Evolutionary conservation across 345 rosid genomes (phyloP).

Genomic region (Rubroshorea leprosula): DNA sequence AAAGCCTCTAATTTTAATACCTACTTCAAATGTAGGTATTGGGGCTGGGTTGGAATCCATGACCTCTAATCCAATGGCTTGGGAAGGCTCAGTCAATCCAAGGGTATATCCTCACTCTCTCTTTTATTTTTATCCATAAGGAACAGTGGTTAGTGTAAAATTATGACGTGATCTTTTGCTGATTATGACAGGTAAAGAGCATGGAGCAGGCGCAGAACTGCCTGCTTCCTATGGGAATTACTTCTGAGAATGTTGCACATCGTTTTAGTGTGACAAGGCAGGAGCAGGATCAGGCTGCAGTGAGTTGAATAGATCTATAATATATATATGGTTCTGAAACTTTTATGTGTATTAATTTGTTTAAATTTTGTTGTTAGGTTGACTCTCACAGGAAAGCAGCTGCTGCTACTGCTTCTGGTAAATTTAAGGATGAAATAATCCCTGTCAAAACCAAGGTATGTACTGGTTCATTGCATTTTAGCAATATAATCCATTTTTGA

Average conservation of each 20-base stretch:
- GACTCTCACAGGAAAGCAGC: slow-evolving; percentile 95
- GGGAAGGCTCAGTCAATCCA: slow-evolving; percentile 84
- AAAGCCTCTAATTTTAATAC: neutral
- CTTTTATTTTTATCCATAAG: slow-evolving; percentile 2
- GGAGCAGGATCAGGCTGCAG: slow-evolving; percentile 99
- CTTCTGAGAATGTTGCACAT: slow-evolving; percentile 91
- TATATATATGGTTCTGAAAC: neutral
- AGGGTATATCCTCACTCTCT: slow-evolving; percentile 36
- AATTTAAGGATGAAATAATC: slow-evolving; percentile 80
- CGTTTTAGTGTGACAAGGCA: slow-evolving; percentile 80
- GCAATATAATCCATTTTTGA: neutral
- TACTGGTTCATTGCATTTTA: slow-evolving; percentile 4
- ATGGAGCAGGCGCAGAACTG: slow-evolving; percentile 81
- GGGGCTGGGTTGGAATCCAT: slow-evolving; percentile 98
- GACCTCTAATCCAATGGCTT: slow-evolving; percentile 75
- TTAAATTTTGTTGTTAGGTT: slow-evolving; percentile 42
- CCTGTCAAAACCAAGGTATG: slow-evolving; percentile 88
- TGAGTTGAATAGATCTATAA: slow-evolving; percentile 34
- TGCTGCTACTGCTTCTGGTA: slow-evolving; percentile 81
- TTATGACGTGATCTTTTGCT: slow-evolving; percentile 9
- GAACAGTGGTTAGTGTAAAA: neutral
- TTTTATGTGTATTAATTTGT: neutral
- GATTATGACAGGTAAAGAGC: slow-evolving; percentile 44
- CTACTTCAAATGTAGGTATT: slow-evolving; percentile 46
- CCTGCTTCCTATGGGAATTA: slow-evolving; percentile 94